Evolutionary conservation across 2,329 filamentous ascomycete species (phyloP), one percentile per base, ranked within the genome.

Genomic region (Orbilia javanica): DNA sequence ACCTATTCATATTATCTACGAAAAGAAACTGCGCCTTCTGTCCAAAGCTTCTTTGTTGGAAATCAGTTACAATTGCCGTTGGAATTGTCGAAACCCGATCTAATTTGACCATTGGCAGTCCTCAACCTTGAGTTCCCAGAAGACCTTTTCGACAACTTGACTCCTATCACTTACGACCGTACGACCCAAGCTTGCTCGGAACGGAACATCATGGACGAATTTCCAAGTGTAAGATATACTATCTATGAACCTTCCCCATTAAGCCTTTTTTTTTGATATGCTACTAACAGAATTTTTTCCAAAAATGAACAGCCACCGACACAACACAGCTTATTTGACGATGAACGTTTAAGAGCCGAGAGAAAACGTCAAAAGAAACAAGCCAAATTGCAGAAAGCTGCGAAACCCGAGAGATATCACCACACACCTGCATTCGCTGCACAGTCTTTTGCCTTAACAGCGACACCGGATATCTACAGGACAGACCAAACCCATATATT

Each of bases 391-490:
- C 25, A 53, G 10, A 78, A 78, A 64, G 36, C 74, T 4, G 25
- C 39, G 15, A 78, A 72, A 20, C 22, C 67, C 7, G 67, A 66
- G 18, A 39, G 52, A 62, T 78, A 78, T 36, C 67, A 46, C 36
- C 74, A 78, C 36, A 72, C 67, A 10, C 74, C 74, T n/a, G 62
- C 67, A 2, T 78, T 72, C 53, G 74, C 74, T 4, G 74, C 74
- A 4, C 52, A 78, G 46, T 78, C 74, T 7, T 78, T 78, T 39
- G 55, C 74, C 7, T 50, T 78, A 25, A 78, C 74, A 15, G 53
- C 74, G 13, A 78, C 74, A n/a, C 74, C 74, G 18, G 74, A 78
- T 11, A 50, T 52, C 31, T 78, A 67, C 44, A 48, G 53, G 15
- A 62, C 44, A 7, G 71, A 72, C 22, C 67, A 78, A 64, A 63